A percentile compares a stretch with the other conserved stretches of the same genome.
Evolutionary conservation across 306 rosid genomes (phyloP).

Genomic region (Malus orientalis): DNA sequence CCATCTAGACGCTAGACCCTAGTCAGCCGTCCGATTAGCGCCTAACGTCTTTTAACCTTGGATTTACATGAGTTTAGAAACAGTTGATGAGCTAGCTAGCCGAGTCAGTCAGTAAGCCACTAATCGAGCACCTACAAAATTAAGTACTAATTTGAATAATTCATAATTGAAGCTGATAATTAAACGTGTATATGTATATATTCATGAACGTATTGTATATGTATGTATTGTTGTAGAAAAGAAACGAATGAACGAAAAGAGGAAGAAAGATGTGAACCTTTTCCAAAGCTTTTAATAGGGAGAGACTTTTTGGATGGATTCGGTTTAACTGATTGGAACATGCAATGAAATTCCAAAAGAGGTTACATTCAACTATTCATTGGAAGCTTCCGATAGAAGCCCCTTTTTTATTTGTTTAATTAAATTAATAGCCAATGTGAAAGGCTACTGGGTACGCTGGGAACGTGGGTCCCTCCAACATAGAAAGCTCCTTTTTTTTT

Average conservation of each 20-base stretch:
- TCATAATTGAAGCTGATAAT: neutral
- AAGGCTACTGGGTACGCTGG: neutral
- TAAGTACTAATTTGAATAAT: neutral
- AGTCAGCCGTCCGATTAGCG: fast-evolving
- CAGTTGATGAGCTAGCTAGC: neutral
- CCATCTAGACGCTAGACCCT: fast-evolving
- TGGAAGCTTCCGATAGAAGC: neutral
- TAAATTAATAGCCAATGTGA: neutral
- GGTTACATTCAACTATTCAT: neutral
- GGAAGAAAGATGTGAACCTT: neutral
- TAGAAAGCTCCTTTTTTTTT: constrained; percentile 3
- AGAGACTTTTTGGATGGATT: neutral
- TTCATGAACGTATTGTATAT: too few relatives aligned
- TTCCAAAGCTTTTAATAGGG: neutral
- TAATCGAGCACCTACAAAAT: neutral
- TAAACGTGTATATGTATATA: neutral
- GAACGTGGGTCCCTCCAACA: neutral
- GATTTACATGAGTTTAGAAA: too few relatives aligned
- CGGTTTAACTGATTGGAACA: neutral
- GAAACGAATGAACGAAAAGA: neutral
- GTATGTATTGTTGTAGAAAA: too few relatives aligned
- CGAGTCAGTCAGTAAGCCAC: neutral
- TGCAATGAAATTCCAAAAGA: neutral
- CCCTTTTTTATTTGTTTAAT: neutral
- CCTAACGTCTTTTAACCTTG: too few relatives aligned